Evolutionary conservation across 129 eudicot species (phyloP).

Genomic region (Flaveria trinervia): DNA sequence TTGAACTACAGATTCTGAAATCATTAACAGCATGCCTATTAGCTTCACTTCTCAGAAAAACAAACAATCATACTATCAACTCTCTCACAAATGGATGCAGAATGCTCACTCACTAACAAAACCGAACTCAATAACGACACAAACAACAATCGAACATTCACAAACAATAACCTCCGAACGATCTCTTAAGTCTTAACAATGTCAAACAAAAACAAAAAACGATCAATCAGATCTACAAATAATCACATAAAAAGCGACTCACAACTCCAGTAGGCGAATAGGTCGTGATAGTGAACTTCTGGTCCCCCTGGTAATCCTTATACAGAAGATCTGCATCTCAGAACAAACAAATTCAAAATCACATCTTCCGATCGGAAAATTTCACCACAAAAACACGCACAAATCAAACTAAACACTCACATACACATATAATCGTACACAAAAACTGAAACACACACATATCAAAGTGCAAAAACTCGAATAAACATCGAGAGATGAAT

Average conservation of each 20-base stretch:
- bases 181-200: slow-evolving; percentile 15
- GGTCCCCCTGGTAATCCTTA: slow-evolving; percentile 88
- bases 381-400: neutral
- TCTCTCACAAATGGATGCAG: neutral
- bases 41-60: slow-evolving; percentile 14
- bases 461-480: slow-evolving; percentile 3
- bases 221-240: slow-evolving; percentile 30
- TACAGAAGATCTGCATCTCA: slow-evolving; percentile 68
- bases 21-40: neutral
- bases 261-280: slow-evolving; percentile 86
- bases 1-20: neutral
- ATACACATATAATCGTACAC: neutral
- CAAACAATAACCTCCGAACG: slow-evolving; percentile 13
- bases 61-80: neutral
- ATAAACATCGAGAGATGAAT: neutral
- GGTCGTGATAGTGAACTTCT: slow-evolving; percentile 81
- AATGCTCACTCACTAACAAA: neutral
- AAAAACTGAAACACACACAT: neutral
- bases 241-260: slow-evolving; percentile 30
- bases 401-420: slow-evolving; percentile 4
- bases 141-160: slow-evolving; percentile 14
- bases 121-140: neutral
- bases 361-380: slow-evolving; percentile 5
- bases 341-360: slow-evolving; percentile 4
- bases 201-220: slow-evolving; percentile 15